Evolutionary conservation across 2,329 filamentous ascomycete species (phyloP).

Genomic region (Monosporascus sp.): DNA sequence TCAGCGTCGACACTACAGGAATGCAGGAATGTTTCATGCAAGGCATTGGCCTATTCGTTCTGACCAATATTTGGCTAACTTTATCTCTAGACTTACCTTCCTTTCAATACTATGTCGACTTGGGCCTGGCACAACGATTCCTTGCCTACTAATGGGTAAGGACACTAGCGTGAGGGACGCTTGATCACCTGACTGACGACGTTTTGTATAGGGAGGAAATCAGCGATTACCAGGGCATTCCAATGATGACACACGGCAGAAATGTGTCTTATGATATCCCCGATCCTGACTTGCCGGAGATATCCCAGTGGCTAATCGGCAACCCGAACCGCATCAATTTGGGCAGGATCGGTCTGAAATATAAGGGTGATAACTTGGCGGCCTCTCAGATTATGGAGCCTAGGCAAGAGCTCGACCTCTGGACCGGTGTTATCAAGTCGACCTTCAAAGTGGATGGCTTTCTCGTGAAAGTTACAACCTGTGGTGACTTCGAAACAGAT

Average conservation of each 20-base stretch:
- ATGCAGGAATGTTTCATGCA: slow-evolving; percentile 9
- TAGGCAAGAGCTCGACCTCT: slow-evolving; percentile 31
- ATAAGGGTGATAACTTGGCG: slow-evolving; percentile 25
- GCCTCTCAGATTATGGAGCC: slow-evolving; percentile 24
- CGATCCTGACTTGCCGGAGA: slow-evolving; percentile 27
- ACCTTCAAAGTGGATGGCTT: slow-evolving; percentile 27
- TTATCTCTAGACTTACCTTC: slow-evolving; percentile 15
- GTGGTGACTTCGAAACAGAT: slow-evolving; percentile 34
- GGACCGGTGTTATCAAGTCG: slow-evolving; percentile 34
- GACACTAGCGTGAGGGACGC: background rate
- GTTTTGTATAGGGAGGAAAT: slow-evolving; percentile 16
- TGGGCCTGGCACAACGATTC: slow-evolving; percentile 27
- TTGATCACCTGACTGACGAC: background rate
- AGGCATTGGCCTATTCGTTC: background rate
- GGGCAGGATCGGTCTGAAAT: slow-evolving; percentile 36
- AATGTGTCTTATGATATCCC: slow-evolving; percentile 34
- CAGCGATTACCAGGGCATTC: slow-evolving; percentile 28
- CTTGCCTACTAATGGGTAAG: slow-evolving; percentile 31
- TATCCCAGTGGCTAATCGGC: slow-evolving; percentile 47
- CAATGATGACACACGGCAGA: slow-evolving; percentile 28
- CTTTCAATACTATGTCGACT: slow-evolving; percentile 23
- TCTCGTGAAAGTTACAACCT: slow-evolving; percentile 30
- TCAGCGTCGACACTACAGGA: slow-evolving; percentile 25
- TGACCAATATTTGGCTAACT: background rate
- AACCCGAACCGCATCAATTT: slow-evolving; percentile 41